A percentile compares a stretch with the other conserved stretches of the same genome.
Evolutionary conservation across 2,329 filamentous ascomycete genomes (phyloP).

Genomic region (Fusarium heterosporum): DNA sequence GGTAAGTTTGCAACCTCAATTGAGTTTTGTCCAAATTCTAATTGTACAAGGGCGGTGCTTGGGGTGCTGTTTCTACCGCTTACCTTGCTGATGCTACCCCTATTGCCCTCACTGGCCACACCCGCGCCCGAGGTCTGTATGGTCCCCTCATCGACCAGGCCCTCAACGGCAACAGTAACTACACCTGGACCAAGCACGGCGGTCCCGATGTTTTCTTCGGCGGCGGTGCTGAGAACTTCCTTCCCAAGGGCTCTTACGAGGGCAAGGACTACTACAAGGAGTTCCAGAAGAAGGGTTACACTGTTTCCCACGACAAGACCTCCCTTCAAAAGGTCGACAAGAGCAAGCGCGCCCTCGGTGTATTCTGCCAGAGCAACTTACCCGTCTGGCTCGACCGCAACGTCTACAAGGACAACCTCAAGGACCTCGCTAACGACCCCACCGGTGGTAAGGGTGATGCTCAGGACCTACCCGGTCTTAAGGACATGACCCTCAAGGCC

Average conservation of each 20-base stretch:
- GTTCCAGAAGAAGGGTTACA: slow-evolving; percentile 79
- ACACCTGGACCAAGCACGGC: slow-evolving; percentile 80
- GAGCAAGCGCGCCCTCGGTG: slow-evolving; percentile 75
- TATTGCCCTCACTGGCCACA: slow-evolving; percentile 79
- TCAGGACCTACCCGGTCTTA: slow-evolving; percentile 82
- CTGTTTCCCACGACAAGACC: slow-evolving; percentile 79
- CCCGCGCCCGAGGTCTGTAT: slow-evolving; percentile 75
- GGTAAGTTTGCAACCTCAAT: slow-evolving; percentile 55
- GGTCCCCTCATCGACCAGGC: slow-evolving; percentile 80
- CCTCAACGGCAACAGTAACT: slow-evolving; percentile 80
- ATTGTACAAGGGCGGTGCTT: slow-evolving; percentile 60
- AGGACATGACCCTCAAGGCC: slow-evolving; percentile 91
- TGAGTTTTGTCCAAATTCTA: slow-evolving; percentile 10
- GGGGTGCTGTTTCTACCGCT: slow-evolving; percentile 81
- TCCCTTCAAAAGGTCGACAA: slow-evolving; percentile 69
- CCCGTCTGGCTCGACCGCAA: slow-evolving; percentile 90
- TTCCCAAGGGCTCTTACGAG: slow-evolving; percentile 71
- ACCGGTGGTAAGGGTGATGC: slow-evolving; percentile 72
- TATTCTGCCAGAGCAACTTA: slow-evolving; percentile 80
- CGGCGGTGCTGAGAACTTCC: slow-evolving; percentile 85
- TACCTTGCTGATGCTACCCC: slow-evolving; percentile 86
- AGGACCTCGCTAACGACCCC: slow-evolving; percentile 74
- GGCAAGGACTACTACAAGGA: slow-evolving; percentile 83
- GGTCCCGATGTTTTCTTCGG: slow-evolving; percentile 87
- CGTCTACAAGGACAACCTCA: slow-evolving; percentile 78